Evolutionary conservation across 371 early-diverging fungal species (phyloP).

Genomic region (Rhizopus delemar): DNA sequence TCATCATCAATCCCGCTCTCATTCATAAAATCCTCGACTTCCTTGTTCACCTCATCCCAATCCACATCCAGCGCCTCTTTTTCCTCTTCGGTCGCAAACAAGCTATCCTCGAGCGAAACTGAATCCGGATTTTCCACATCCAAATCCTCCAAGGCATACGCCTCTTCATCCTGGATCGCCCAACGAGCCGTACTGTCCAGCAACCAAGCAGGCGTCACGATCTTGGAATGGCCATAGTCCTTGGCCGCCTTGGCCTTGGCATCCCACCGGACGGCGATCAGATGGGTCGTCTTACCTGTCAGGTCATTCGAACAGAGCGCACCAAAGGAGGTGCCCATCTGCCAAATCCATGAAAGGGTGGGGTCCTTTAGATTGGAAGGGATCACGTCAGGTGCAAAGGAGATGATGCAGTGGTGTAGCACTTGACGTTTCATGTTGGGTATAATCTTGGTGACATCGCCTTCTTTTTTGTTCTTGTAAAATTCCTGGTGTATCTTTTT

Average conservation of each 20-base stretch:
- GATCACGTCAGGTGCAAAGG: slow-evolving; percentile 56
- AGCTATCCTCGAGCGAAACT: slow-evolving; percentile 31
- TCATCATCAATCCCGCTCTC: slow-evolving; percentile 60
- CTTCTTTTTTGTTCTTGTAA: slow-evolving; percentile 37
- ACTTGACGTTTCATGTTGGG: slow-evolving; percentile 51
- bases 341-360: slow-evolving; percentile 68
- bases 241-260: slow-evolving; percentile 61
- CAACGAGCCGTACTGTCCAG: slow-evolving; percentile 56
- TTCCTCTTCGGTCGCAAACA: slow-evolving; percentile 22
- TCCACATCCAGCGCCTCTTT: slow-evolving; percentile 51
- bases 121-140: slow-evolving; percentile 37
- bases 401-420: slow-evolving; percentile 46
- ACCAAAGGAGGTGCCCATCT: slow-evolving; percentile 70
- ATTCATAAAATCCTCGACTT: slow-evolving; percentile 60
- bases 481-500: slow-evolving; percentile 54
- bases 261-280: slow-evolving; percentile 75
- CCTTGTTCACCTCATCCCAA: slow-evolving; percentile 60
- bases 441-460: slow-evolving; percentile 56
- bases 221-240: slow-evolving; percentile 25
- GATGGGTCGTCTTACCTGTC: slow-evolving; percentile 68
- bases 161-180: slow-evolving; percentile 53
- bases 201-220: slow-evolving; percentile 64
- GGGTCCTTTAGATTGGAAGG: slow-evolving; percentile 44
- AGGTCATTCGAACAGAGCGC: slow-evolving; percentile 64
- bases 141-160: slow-evolving; percentile 45